Evolutionary conservation across 129 eudicot genomes (phyloP).

Genomic region (Flaveria robusta): DNA sequence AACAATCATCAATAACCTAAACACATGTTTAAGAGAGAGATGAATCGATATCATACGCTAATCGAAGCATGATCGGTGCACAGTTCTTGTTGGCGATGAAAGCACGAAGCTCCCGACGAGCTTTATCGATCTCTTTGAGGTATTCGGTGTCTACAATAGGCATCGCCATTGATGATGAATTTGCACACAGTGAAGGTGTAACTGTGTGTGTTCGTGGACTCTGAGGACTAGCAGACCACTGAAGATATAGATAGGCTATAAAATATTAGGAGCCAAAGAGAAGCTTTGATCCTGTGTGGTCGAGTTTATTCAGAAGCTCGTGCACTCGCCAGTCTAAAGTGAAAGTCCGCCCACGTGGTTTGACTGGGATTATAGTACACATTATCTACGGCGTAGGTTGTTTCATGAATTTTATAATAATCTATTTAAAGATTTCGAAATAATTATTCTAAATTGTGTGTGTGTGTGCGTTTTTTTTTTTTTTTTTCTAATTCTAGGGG

Average conservation of each 20-base stretch:
- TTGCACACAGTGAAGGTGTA: constrained; percentile 32
- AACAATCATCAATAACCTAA: constrained; percentile 15
- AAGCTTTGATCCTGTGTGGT: constrained; percentile 28
- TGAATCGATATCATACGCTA: constrained; percentile 58
- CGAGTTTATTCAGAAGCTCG: background rate
- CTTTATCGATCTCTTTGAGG: constrained; percentile 69
- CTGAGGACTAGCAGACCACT: constrained; percentile 27
- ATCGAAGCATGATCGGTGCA: constrained; percentile 94
- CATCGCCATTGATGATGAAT: constrained; percentile 57
- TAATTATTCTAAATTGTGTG: background rate
- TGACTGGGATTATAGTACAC: background rate
- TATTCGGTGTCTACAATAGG: constrained; percentile 81
- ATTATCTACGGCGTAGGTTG: constrained; percentile 11
- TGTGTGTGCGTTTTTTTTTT: no score
- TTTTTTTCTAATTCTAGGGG: background rate
- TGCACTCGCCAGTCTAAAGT: constrained; percentile 16
- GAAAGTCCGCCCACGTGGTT: constrained; percentile 24
- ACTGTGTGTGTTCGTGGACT: constrained; percentile 26
- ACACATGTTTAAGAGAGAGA: constrained; percentile 14
- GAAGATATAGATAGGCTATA: constrained; percentile 31
- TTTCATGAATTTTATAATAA: constrained; percentile 2
- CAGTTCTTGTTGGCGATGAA: constrained; percentile 79
- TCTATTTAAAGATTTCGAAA: background rate
- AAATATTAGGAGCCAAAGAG: constrained; percentile 30
- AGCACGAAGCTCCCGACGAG: constrained; percentile 92